These are phyloP conservation scores for Aureobasidium subglaciale DNA, from an alignment of 2,329 filamentous ascomycete genomes.

Conservation along the genomic window DNA sequence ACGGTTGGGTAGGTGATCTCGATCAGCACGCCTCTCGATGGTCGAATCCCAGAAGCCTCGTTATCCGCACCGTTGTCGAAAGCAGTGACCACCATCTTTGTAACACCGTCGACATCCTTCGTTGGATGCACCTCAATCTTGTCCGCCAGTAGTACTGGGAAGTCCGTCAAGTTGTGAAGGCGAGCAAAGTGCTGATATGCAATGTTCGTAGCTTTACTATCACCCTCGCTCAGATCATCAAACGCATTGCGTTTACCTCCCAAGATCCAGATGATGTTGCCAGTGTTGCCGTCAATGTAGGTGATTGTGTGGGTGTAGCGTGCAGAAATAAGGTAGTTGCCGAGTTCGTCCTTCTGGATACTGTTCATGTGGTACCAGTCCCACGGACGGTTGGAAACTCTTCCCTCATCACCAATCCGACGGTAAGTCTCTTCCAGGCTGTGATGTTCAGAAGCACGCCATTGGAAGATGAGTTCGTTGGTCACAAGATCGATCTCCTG, in stretches of 20 bases:
- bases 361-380: constrained; percentile 53
- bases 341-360: constrained; percentile 43
- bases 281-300: constrained; percentile 41
- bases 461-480: constrained; percentile 34
- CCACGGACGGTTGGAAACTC: constrained; percentile 28
- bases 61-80: constrained; percentile 40
- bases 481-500: constrained; percentile 38
- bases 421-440: not conserved
- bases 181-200: constrained; percentile 47
- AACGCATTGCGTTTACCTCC: constrained; percentile 26
- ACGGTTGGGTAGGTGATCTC: constrained; percentile 25
- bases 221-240: constrained; percentile 2
- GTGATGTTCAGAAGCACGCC: constrained; percentile 33
- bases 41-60: not conserved
- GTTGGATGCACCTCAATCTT: constrained; percentile 17
- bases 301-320: constrained; percentile 44
- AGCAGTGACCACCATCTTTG: constrained; percentile 32
- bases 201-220: constrained; percentile 25
- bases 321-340: constrained; percentile 49
- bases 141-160: constrained; percentile 20
- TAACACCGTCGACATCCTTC: constrained; percentile 19
- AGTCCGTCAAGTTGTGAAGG: constrained; percentile 38
- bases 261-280: constrained; percentile 47
- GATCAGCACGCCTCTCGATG: constrained; percentile 26
- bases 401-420: constrained; percentile 34